These are phyloP conservation scores for Pichia sp. DNA, from an alignment of 1,139 yeast species.

Conservation along the genomic window DNA sequence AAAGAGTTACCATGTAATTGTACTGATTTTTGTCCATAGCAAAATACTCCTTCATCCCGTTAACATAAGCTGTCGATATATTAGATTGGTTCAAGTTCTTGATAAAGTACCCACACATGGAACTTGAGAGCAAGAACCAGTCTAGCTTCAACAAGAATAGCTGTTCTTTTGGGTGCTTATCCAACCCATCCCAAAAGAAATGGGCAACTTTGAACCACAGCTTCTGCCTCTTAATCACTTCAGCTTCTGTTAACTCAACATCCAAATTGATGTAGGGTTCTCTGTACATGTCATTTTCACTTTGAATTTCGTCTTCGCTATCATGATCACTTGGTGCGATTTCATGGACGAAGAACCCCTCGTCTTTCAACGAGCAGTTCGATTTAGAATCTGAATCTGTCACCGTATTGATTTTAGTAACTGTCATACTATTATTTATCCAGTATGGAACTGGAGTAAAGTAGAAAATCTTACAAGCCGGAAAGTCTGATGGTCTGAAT, in stretches of 20 bases:
- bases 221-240: conserved; percentile 30
- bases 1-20: conserved; percentile 52
- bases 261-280: conserved; percentile 17
- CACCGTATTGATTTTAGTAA: neutral
- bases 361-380: neutral
- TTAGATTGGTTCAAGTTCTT: conserved; percentile 49
- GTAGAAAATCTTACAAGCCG: neutral
- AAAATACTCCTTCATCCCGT: conserved; percentile 55
- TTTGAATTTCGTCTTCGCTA: neutral
- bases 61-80: conserved; percentile 53
- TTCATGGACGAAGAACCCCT: neutral
- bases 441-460: neutral
- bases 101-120: conserved; percentile 39
- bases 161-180: conserved; percentile 44
- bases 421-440: neutral
- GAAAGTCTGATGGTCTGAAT: no score
- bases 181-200: conserved; percentile 47
- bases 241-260: conserved; percentile 33
- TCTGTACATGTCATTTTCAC: neutral
- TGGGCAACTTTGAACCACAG: conserved; percentile 32
- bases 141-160: conserved; percentile 41
- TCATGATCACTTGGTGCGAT: neutral
- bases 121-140: conserved; percentile 36
- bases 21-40: conserved; percentile 47
- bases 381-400: conserved; percentile 4